These are phyloP conservation scores for Candida dendrica DNA, from an alignment of 805 yeast species.

Conservation along the genomic window DNA sequence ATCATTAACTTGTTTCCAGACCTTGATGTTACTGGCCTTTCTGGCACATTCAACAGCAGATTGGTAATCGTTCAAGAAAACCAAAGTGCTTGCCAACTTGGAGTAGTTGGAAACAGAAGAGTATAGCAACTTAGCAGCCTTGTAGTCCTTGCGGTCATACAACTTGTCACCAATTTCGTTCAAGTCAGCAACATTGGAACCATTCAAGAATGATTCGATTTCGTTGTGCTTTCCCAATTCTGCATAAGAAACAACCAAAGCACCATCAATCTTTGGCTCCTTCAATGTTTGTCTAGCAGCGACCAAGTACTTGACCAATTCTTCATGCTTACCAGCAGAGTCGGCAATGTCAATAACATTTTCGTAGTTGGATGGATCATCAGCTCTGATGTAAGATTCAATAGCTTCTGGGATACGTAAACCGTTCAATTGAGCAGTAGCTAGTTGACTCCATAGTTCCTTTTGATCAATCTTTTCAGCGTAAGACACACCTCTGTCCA, in stretches of 20 bases:
- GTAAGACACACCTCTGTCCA: slow-evolving; percentile 89
- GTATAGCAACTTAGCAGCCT: slow-evolving; percentile 87
- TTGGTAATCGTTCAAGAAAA: slow-evolving; percentile 86
- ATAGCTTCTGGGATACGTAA: slow-evolving; percentile 88
- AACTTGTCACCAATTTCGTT: slow-evolving; percentile 90
- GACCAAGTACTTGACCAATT: slow-evolving; percentile 72
- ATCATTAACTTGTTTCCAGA: slow-evolving; percentile 96
- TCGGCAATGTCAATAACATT: slow-evolving; percentile 93
- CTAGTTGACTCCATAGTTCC: slow-evolving; percentile 90
- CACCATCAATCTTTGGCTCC: slow-evolving; percentile 91
- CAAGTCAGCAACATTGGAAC: slow-evolving; percentile 88
- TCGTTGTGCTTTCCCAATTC: slow-evolving; percentile 66
- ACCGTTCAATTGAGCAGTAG: slow-evolving; percentile 93
- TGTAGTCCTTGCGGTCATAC: slow-evolving; percentile 72
- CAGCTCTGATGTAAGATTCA: slow-evolving; percentile 84
- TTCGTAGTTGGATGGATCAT: slow-evolving; percentile 83
- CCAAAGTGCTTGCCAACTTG: slow-evolving; percentile 93
- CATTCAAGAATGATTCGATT: slow-evolving; percentile 75
- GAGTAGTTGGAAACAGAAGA: slow-evolving; percentile 88
- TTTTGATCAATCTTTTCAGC: slow-evolving; percentile 85
- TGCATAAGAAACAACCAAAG: slow-evolving; percentile 83
- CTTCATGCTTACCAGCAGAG: slow-evolving; percentile 94
- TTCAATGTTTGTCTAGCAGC: slow-evolving; percentile 91
- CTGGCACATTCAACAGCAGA: slow-evolving; percentile 98
- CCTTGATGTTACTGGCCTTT: slow-evolving; percentile 87